Conservation (phyloP, 1,139 yeast genomes). For the Casaregolazyma suthepensis region DNA sequence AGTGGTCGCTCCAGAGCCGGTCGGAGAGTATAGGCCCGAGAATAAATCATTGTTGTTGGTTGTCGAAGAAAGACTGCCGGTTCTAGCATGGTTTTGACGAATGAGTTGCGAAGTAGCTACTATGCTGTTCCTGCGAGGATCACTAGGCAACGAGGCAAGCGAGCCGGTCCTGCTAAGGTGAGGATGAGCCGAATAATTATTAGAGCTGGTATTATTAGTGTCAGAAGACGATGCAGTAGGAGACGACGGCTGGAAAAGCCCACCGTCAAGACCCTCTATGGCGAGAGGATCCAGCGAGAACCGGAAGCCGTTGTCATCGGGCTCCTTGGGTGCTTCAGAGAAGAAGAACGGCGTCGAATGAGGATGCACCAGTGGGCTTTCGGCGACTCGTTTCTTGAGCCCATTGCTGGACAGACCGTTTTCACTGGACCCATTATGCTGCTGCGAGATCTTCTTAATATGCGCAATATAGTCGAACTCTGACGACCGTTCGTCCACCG, state of each 20-base stretch:
- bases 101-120: constrained; percentile 4
- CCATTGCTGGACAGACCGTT: neutral
- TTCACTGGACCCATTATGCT: constrained; percentile 7
- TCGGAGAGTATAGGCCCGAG: constrained; percentile 4
- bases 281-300: constrained; percentile 32
- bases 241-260: constrained; percentile 12
- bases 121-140: constrained; percentile 3
- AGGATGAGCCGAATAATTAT: neutral
- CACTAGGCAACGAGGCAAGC: neutral
- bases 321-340: constrained; percentile 1
- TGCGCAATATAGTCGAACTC: constrained; percentile 61
- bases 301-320: constrained; percentile 23
- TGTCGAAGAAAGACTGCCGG: constrained; percentile 1
- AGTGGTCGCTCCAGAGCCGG: constrained; percentile 5
- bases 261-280: constrained; percentile 31
- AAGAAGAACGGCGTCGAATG: constrained; percentile 1
- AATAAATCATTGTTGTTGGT: neutral
- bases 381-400: constrained; percentile 6
- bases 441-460: constrained; percentile 50
- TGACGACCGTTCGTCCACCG: constrained; percentile 5
- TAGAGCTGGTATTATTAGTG: neutral
- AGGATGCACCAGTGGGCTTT: constrained; percentile 7
- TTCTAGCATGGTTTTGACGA: constrained; percentile 4
- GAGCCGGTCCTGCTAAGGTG: neutral
- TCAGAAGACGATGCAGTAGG: neutral